Evolutionary conservation across 139 green algal species (phyloP).

Genomic region (Tetraselmis chui): DNA sequence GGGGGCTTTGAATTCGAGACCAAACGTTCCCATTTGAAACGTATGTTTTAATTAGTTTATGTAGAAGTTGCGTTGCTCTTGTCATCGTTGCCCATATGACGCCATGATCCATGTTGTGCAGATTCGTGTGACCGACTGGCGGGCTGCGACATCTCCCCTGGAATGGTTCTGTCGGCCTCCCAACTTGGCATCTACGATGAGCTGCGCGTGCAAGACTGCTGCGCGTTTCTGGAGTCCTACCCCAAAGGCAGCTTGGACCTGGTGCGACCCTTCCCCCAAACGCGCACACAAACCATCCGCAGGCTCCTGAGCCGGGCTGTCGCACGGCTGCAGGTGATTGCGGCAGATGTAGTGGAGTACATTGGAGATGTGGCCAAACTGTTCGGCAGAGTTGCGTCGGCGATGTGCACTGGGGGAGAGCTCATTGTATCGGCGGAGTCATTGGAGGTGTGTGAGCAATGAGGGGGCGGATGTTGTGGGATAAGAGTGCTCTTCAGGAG

Average conservation of each 20-base stretch:
- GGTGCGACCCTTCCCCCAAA: neutral
- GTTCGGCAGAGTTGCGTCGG: neutral
- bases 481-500: no score
- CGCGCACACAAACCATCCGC: no score
- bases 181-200: neutral
- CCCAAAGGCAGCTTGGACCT: neutral
- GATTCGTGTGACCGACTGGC: neutral
- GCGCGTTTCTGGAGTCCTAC: neutral
- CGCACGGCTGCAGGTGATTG: neutral
- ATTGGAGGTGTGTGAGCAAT: neutral
- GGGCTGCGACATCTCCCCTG: neutral
- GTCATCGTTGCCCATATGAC: no score
- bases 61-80: no score
- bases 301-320: no score
- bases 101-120: no score
- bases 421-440: neutral
- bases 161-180: neutral
- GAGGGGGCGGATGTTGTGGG: no score
- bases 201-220: neutral
- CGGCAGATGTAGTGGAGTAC: neutral
- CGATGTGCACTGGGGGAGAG: neutral
- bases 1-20: no score
- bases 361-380: neutral
- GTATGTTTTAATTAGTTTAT: no score
- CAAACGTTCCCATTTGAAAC: no score